These are phyloP conservation scores for Hortiboletus campestris DNA, from an alignment of 768 basidiomycete species.

Conservation along the genomic window DNA sequence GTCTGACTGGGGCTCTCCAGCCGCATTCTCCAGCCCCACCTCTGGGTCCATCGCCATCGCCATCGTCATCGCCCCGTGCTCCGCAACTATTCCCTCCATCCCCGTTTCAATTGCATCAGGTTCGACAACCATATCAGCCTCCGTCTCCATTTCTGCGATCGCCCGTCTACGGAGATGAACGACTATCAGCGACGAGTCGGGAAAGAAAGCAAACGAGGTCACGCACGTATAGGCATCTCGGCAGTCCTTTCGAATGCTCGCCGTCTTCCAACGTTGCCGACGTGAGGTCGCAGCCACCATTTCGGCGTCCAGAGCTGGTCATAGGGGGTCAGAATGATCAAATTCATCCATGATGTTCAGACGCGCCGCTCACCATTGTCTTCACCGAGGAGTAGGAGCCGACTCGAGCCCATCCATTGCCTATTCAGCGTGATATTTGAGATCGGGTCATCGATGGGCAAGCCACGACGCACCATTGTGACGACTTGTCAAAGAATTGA, in stretches of 20 bases:
- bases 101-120: slow-evolving; percentile 1
- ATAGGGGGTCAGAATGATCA: background rate
- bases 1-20: background rate
- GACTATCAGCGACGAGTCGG: background rate
- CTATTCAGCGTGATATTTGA: slow-evolving; percentile 35
- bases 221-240: slow-evolving; percentile 62
- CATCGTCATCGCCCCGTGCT: background rate
- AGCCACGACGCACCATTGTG: slow-evolving; percentile 52
- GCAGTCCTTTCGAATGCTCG: slow-evolving; percentile 50
- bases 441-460: background rate
- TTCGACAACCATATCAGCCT: slow-evolving; percentile 18
- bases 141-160: slow-evolving; percentile 47
- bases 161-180: slow-evolving; percentile 35
- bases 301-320: slow-evolving; percentile 62
- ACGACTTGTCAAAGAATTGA: slow-evolving; percentile 72
- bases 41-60: background rate
- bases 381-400: slow-evolving; percentile 68
- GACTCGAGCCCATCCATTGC: slow-evolving; percentile 58
- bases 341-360: background rate
- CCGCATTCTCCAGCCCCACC: background rate
- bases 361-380: slow-evolving; percentile 53
- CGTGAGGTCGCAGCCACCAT: slow-evolving; percentile 52
- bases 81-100: slow-evolving; percentile 7
- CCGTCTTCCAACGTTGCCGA: slow-evolving; percentile 60
- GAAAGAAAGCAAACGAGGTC: background rate